Percentiles rank a stretch among this genome's conserved stretches.
Evolutionary conservation across 2,329 filamentous ascomycete genomes (phyloP).

Genomic region (Zarea fungicola): DNA sequence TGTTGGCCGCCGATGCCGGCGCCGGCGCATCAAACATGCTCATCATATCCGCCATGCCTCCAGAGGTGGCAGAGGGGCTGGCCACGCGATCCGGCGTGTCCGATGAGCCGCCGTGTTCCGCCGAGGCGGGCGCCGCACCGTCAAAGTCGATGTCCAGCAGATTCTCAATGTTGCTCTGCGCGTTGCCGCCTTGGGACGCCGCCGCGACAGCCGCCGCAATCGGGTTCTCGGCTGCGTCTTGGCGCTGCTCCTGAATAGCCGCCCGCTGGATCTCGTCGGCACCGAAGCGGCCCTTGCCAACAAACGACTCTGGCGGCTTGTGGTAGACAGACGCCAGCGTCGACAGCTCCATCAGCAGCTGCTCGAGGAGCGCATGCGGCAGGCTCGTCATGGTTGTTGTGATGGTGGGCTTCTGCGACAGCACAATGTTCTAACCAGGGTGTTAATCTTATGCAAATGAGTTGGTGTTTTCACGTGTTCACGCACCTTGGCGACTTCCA

Average conservation of each 20-base stretch:
- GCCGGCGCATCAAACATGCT: constrained; percentile 65
- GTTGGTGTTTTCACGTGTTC: neutral
- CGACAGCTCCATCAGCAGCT: constrained; percentile 85
- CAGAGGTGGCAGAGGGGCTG: constrained; percentile 50
- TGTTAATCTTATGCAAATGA: constrained; percentile 19
- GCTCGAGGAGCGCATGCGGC: constrained; percentile 76
- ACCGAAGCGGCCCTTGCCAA: constrained; percentile 89
- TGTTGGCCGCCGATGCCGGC: too few relatives aligned
- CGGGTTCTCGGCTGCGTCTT: constrained; percentile 89
- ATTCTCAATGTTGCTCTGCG: constrained; percentile 84
- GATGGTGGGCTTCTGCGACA: constrained; percentile 92
- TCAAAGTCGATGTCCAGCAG: constrained; percentile 95
- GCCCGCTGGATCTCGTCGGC: constrained; percentile 92
- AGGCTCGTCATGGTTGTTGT: constrained; percentile 89
- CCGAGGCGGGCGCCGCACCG: constrained; percentile 83
- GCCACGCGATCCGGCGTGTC: constrained; percentile 65
- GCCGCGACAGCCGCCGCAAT: constrained; percentile 79
- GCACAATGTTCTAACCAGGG: constrained; percentile 68
- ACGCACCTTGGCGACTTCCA: constrained; percentile 77
- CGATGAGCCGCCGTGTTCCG: constrained; percentile 51
- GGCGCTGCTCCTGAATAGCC: constrained; percentile 91
- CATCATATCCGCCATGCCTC: constrained; percentile 59
- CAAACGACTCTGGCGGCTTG: constrained; percentile 96
- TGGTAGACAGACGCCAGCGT: constrained; percentile 97
- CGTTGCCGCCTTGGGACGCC: constrained; percentile 56